phyloP scores from a whole-genome alignment of 2,329 filamentous ascomycete species.

The Nigrospora sphaerica region DNA sequence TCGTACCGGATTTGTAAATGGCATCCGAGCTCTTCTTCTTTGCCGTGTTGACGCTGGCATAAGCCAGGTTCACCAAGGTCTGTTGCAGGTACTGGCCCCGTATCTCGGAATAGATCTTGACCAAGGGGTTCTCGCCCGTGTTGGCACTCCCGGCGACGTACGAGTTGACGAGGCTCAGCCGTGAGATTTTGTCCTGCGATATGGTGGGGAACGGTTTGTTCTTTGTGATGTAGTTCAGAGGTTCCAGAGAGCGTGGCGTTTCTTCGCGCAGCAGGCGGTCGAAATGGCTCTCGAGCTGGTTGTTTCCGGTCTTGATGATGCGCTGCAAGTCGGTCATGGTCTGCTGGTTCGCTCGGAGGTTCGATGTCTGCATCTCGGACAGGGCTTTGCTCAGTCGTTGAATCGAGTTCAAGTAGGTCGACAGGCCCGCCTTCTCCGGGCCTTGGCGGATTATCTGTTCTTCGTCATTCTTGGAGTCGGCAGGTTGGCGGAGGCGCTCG shows the following conservation, averaged over 20 bases:
- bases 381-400: slow-evolving; percentile 85
- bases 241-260: slow-evolving; percentile 75
- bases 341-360: slow-evolving; percentile 84
- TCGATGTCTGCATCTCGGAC: slow-evolving; percentile 78
- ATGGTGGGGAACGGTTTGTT: slow-evolving; percentile 77
- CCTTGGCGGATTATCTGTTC: slow-evolving; percentile 85
- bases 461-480: slow-evolving; percentile 85
- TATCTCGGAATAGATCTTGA: slow-evolving; percentile 78
- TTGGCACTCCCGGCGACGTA: slow-evolving; percentile 59
- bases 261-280: slow-evolving; percentile 68
- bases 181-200: slow-evolving; percentile 66
- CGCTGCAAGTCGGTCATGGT: slow-evolving; percentile 74
- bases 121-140: slow-evolving; percentile 58
- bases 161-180: slow-evolving; percentile 70
- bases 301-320: slow-evolving; percentile 71
- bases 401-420: slow-evolving; percentile 81
- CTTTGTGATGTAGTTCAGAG: slow-evolving; percentile 88
- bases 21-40: slow-evolving; percentile 77
- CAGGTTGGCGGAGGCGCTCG: slow-evolving; percentile 80
- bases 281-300: slow-evolving; percentile 79
- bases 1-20: slow-evolving; percentile 81
- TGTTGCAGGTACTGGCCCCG: slow-evolving; percentile 79
- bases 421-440: slow-evolving; percentile 75
- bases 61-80: slow-evolving; percentile 78
- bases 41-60: slow-evolving; percentile 75